phyloP scores from a whole-genome alignment of 177 flowering plant genomes.

The Tripterygium wilfordii region DNA sequence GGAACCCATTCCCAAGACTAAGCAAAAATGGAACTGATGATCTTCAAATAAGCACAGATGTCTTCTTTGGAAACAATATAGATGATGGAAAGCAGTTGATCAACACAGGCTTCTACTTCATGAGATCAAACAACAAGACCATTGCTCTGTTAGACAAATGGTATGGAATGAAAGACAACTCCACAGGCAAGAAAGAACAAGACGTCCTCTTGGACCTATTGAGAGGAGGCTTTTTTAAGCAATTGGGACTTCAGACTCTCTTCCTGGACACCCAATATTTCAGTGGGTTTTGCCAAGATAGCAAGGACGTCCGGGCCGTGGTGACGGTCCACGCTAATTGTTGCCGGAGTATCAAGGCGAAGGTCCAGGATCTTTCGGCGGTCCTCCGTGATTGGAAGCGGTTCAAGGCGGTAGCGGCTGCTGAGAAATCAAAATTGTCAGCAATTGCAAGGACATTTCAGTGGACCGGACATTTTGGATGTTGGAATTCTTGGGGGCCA shows the following conservation, averaged over 20 bases:
- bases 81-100: constrained; percentile 20
- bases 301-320: constrained; percentile 35
- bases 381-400: constrained; percentile 50
- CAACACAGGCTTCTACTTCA: constrained; percentile 73
- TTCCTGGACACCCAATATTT: constrained; percentile 50
- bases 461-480: constrained; percentile 10
- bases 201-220: constrained; percentile 47
- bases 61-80: constrained; percentile 30
- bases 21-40: constrained; percentile 28
- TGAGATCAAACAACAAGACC: constrained; percentile 59
- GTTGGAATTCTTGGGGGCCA: constrained; percentile 18
- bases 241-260: constrained; percentile 30
- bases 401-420: constrained; percentile 7
- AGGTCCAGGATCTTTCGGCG: constrained; percentile 37
- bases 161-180: constrained; percentile 39
- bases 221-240: constrained; percentile 12
- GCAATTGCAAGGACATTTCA: not conserved
- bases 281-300: constrained; percentile 59
- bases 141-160: constrained; percentile 48
- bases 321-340: constrained; percentile 75
- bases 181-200: constrained; percentile 58
- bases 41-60: constrained; percentile 55
- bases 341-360: constrained; percentile 59
- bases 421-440: not conserved
- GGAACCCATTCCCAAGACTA: constrained; percentile 38